Percentiles rank a stretch among this genome's conserved stretches.
phyloP scores from a whole-genome alignment of 2,329 filamentous ascomycete species.

The Ophiostoma tasmaniense region DNA sequence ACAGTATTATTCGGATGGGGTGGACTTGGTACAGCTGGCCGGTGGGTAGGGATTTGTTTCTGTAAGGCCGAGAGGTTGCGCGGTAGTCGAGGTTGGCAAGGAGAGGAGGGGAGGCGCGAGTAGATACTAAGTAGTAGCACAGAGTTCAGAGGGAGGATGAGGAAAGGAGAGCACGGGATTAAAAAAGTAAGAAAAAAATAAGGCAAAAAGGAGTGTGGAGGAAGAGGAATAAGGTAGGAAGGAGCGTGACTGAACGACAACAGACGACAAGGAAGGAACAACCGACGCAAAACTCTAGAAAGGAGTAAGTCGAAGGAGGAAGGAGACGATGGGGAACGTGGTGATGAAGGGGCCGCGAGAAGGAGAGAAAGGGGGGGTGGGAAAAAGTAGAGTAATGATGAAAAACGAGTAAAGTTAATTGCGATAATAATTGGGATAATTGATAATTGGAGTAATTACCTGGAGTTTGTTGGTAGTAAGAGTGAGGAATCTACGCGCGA shows the following conservation, averaged over 20 bases:
- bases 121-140: neutral
- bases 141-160: neutral
- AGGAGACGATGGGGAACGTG: neutral
- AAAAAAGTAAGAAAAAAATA: neutral
- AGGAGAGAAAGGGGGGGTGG: neutral
- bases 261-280: neutral
- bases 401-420: neutral
- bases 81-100: slow-evolving; percentile 4
- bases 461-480: neutral
- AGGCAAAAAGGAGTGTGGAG: neutral
- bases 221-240: slow-evolving; percentile 1
- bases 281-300: neutral
- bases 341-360: slow-evolving; percentile 7
- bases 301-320: neutral
- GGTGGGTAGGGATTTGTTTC: neutral
- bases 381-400: neutral
- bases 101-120: neutral
- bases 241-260: neutral
- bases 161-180: neutral
- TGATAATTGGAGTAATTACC: neutral
- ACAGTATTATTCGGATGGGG: neutral
- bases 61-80: neutral
- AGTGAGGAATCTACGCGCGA: neutral
- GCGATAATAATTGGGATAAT: neutral
- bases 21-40: neutral